Evolutionary conservation across 1,284 basidiomycete genomes (phyloP).

Genomic region (Exobasidium rhododendri): DNA sequence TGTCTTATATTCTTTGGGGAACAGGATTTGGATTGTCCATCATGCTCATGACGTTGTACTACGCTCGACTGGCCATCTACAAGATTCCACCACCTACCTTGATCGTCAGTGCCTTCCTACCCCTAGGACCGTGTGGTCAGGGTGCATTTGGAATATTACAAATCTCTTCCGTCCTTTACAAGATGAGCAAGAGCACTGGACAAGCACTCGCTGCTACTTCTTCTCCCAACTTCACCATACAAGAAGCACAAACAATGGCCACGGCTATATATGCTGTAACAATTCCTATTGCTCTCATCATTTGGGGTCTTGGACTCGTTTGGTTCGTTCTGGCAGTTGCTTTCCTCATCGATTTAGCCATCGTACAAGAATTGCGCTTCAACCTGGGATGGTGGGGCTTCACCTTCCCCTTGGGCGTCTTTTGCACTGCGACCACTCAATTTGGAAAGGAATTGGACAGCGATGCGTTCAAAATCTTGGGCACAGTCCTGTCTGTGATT

Average conservation of each 20-base stretch:
- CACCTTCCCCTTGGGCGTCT: slow-evolving; percentile 43
- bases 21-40: slow-evolving; percentile 60
- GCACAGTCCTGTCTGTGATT: slow-evolving; percentile 27
- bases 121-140: slow-evolving; percentile 63
- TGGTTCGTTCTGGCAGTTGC: slow-evolving; percentile 57
- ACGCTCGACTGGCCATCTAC: slow-evolving; percentile 59
- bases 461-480: slow-evolving; percentile 30
- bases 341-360: slow-evolving; percentile 37
- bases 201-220: slow-evolving; percentile 18
- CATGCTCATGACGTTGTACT: slow-evolving; percentile 63
- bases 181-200: slow-evolving; percentile 15
- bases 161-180: slow-evolving; percentile 47
- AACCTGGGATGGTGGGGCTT: slow-evolving; percentile 47
- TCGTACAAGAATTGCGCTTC: slow-evolving; percentile 34
- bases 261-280: slow-evolving; percentile 30
- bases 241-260: slow-evolving; percentile 25
- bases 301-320: slow-evolving; percentile 58
- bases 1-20: slow-evolving; percentile 58
- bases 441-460: slow-evolving; percentile 35
- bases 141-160: slow-evolving; percentile 64
- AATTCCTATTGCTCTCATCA: slow-evolving; percentile 49
- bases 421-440: slow-evolving; percentile 30
- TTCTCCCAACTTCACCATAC: not conserved
- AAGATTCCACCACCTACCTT: slow-evolving; percentile 57
- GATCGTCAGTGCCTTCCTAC: slow-evolving; percentile 65